phyloP scores from a whole-genome alignment of 2,329 filamentous ascomycete genomes.

The Aplosporella prunicola region DNA sequence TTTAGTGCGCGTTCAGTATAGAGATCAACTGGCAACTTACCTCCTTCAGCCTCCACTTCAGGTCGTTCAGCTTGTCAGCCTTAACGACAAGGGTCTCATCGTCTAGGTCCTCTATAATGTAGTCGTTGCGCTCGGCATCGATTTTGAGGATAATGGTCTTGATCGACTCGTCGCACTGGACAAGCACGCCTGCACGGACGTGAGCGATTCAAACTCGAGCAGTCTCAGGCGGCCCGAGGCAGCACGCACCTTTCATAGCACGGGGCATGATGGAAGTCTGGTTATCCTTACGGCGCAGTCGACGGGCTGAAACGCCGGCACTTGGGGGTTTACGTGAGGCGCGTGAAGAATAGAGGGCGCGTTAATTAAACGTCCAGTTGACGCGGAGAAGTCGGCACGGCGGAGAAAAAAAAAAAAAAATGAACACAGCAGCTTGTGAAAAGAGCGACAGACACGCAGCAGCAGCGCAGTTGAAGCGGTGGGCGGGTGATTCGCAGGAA shows the following conservation, averaged over 20 bases:
- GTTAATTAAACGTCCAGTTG: too few relatives aligned
- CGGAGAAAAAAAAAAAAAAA: too few relatives aligned
- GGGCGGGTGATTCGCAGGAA: too few relatives aligned
- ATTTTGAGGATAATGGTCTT: conserved; percentile 77
- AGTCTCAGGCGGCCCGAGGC: neutral
- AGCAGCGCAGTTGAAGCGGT: too few relatives aligned
- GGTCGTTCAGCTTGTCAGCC: conserved; percentile 57
- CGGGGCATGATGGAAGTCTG: too few relatives aligned
- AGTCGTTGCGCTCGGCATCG: conserved; percentile 57
- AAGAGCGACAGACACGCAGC: too few relatives aligned
- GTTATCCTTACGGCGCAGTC: too few relatives aligned
- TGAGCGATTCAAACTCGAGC: neutral
- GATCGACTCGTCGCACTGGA: conserved; percentile 79
- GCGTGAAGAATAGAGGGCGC: too few relatives aligned
- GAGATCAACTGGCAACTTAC: conserved; percentile 40
- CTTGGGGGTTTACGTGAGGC: too few relatives aligned
- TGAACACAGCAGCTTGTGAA: too few relatives aligned
- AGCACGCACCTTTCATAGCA: conserved; percentile 44
- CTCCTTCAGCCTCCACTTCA: conserved; percentile 61
- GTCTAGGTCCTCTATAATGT: conserved; percentile 72
- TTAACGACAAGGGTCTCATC: conserved; percentile 68
- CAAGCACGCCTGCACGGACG: conserved; percentile 52
- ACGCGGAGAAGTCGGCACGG: too few relatives aligned
- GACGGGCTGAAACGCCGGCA: too few relatives aligned
- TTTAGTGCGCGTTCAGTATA: neutral